phyloP scores from a whole-genome alignment of 768 basidiomycete species.

The Suillus lakei region DNA sequence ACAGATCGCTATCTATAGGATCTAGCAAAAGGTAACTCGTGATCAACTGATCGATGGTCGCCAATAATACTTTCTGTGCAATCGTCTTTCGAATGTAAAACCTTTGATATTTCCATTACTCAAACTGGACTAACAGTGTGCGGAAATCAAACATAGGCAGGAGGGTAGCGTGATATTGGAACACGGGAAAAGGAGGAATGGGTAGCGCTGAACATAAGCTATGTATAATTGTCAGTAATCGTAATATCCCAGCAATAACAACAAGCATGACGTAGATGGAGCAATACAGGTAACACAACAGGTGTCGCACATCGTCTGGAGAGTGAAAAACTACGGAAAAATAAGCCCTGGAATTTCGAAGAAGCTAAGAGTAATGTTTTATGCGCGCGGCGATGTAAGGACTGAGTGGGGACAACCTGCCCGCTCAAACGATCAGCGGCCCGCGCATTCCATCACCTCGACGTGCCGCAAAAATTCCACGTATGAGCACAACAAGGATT shows the following conservation, averaged over 20 bases:
- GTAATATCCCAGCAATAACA: not conserved
- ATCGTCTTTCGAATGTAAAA: not conserved
- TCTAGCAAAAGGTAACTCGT: not conserved
- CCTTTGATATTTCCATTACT: not conserved
- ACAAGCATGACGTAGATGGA: not conserved
- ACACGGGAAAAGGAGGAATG: not conserved
- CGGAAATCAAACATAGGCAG: not conserved
- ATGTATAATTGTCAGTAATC: not conserved
- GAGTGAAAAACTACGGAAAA: not conserved
- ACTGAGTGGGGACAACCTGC: not conserved
- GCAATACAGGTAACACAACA: not conserved
- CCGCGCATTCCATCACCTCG: constrained; percentile 73
- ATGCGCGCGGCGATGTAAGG: not conserved
- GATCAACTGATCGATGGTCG: not conserved
- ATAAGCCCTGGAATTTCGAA: too few species aligned
- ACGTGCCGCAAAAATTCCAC: constrained; percentile 60
- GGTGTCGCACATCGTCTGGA: not conserved
- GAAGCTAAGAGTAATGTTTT: not conserved
- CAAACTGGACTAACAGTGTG: not conserved
- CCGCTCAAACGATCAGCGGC: constrained; percentile 45
- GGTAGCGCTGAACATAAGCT: not conserved
- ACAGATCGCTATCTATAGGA: not conserved
- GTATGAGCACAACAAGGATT: constrained; percentile 59
- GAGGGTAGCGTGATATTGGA: not conserved
- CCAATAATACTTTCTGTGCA: not conserved